phyloP scores from a whole-genome alignment of 2,329 filamentous ascomycete genomes.

The Xylaria arbuscula region DNA sequence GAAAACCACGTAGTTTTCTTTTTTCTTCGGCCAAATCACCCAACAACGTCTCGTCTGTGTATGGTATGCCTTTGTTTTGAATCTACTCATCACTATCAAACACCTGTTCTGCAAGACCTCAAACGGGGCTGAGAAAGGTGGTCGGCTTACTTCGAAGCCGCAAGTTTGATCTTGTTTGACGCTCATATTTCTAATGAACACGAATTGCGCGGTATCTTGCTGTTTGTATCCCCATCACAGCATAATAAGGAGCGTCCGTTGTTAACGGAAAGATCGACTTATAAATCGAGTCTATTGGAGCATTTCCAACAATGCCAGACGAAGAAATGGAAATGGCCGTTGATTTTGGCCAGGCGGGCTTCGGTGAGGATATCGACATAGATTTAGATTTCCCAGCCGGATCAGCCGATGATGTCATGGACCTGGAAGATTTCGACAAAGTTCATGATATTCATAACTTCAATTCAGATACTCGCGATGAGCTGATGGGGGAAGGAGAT shows the following conservation, averaged over 20 bases:
- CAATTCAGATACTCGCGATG: conserved; percentile 49
- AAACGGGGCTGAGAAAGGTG: background rate
- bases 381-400: conserved; percentile 50
- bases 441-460: conserved; percentile 47
- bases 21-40: background rate
- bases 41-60: background rate
- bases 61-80: conserved; percentile 8
- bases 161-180: conserved; percentile 4
- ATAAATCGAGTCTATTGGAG: conserved; percentile 12
- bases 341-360: conserved; percentile 47
- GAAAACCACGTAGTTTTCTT: background rate
- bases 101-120: background rate
- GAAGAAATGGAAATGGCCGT: conserved; percentile 52
- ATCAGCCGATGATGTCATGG: conserved; percentile 50
- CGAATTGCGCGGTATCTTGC: conserved; percentile 16
- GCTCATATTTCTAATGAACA: conserved; percentile 20
- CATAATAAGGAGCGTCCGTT: conserved; percentile 13
- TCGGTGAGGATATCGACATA: conserved; percentile 51
- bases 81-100: background rate
- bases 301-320: conserved; percentile 46
- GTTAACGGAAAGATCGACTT: conserved; percentile 10
- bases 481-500: conserved; percentile 51
- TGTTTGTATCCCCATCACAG: conserved; percentile 8
- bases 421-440: conserved; percentile 49
- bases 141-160: conserved; percentile 1